A percentile compares a stretch with the other conserved stretches of the same genome.
Conservation (phyloP, 331 rosid genomes). For the Pyracantha coccinea region DNA sequence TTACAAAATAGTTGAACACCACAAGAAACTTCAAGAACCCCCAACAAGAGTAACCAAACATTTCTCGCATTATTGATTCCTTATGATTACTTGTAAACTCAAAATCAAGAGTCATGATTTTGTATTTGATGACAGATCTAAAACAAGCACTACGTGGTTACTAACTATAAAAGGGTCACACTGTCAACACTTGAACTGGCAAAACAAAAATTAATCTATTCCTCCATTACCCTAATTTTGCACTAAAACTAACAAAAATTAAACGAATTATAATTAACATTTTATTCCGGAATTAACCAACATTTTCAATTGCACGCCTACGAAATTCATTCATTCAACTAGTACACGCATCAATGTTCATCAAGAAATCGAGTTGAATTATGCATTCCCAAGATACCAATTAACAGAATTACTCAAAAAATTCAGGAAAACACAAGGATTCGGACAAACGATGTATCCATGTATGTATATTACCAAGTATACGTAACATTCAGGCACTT, state of each 20-base stretch:
- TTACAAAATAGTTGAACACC: slow-evolving; percentile 12
- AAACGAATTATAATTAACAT: not conserved
- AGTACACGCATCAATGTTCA: not conserved
- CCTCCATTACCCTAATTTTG: not conserved
- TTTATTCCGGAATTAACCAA: not conserved
- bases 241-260: not conserved
- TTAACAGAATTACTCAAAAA: not conserved
- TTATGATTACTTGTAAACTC: no score
- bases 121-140: not conserved
- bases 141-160: not conserved
- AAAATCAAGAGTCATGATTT: not conserved
- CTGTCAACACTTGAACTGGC: not conserved
- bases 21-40: not conserved
- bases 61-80: no score
- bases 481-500: slow-evolving; percentile 90
- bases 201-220: not conserved
- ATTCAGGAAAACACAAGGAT: not conserved
- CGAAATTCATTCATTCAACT: not conserved
- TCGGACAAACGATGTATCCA: not conserved
- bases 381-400: slow-evolving; percentile 14
- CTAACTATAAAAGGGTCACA: not conserved
- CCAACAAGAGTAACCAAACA: not conserved
- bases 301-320: not conserved
- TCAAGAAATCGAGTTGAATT: not conserved
- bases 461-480: slow-evolving; percentile 48